Conservation (phyloP, 768 basidiomycete genomes). For the Leucosporidium yakuticum region DNA sequence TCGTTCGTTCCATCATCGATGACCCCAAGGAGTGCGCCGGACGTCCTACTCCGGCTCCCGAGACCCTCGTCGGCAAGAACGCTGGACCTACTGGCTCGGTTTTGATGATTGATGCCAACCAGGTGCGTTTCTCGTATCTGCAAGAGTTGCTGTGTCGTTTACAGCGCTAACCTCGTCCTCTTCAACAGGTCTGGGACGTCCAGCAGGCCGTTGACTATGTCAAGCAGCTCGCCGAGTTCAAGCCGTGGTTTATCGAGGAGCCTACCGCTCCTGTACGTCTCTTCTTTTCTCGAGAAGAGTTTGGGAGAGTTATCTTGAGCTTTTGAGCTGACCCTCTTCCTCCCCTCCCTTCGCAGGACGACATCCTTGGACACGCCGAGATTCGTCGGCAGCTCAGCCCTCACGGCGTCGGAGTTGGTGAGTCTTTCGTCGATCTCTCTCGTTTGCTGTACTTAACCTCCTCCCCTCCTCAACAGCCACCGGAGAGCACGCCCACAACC, state of each 20-base stretch:
- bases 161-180: background rate
- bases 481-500: conserved; percentile 90
- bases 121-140: conserved; percentile 41
- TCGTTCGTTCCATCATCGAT: conserved; percentile 93
- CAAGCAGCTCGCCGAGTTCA: conserved; percentile 65
- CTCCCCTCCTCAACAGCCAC: conserved; percentile 51
- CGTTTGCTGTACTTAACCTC: background rate
- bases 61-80: conserved; percentile 75
- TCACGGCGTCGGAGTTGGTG: conserved; percentile 66
- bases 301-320: too few relatives aligned
- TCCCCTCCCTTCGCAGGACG: conserved; percentile 49
- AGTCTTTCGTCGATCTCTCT: background rate
- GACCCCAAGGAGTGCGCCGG: conserved; percentile 67
- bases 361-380: conserved; percentile 75
- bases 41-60: conserved; percentile 55
- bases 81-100: conserved; percentile 90
- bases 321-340: background rate
- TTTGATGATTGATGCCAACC: conserved; percentile 96
- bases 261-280: conserved; percentile 65
- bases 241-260: conserved; percentile 95
- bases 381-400: conserved; percentile 61
- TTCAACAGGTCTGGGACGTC: conserved; percentile 73
- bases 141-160: too few relatives aligned
- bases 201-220: conserved; percentile 88
- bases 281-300: too few relatives aligned